Evolutionary conservation across 768 basidiomycete species (phyloP).

Genomic region (Boletus pseudopeckii): DNA sequence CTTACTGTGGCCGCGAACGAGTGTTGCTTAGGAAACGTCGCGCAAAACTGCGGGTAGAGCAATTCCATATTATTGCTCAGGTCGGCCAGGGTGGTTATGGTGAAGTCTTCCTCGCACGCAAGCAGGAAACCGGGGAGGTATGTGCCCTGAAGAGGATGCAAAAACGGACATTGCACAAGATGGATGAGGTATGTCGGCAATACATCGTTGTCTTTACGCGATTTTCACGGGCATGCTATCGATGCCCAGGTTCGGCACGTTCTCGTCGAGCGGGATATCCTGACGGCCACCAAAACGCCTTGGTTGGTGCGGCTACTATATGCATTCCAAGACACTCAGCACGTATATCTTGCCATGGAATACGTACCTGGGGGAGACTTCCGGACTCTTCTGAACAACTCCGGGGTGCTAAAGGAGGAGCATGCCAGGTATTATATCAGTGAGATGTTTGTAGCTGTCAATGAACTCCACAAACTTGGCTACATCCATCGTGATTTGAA

Average conservation of each 20-base stretch:
- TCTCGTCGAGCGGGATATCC: conserved; percentile 93
- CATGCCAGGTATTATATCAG: conserved; percentile 96
- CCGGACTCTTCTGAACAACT: conserved; percentile 94
- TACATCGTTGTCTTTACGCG: neutral
- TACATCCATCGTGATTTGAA: conserved; percentile 99
- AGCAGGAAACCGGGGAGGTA: conserved; percentile 93
- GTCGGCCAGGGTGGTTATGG: conserved; percentile 99
- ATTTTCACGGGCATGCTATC: neutral
- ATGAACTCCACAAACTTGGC: conserved; percentile 93
- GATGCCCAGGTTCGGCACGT: conserved; percentile 84
- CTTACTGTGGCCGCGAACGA: conserved; percentile 91
- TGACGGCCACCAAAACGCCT: conserved; percentile 95
- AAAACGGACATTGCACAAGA: conserved; percentile 92
- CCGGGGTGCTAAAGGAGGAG: conserved; percentile 95
- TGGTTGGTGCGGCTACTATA: conserved; percentile 95
- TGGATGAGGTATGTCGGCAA: conserved; percentile 77
- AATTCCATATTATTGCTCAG: conserved; percentile 98
- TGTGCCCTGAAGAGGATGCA: conserved; percentile 98
- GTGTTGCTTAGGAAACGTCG: conserved; percentile 89
- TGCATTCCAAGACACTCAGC: conserved; percentile 90
- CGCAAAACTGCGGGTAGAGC: conserved; percentile 87
- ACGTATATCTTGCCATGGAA: conserved; percentile 98
- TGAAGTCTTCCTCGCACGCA: conserved; percentile 93
- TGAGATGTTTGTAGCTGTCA: conserved; percentile 96
- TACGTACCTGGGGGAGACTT: conserved; percentile 99